Percentiles rank a stretch among this genome's conserved stretches.
These are phyloP conservation scores for Lentinus tigrinus DNA, from an alignment of 768 basidiomycete species.

Conservation along the genomic window DNA sequence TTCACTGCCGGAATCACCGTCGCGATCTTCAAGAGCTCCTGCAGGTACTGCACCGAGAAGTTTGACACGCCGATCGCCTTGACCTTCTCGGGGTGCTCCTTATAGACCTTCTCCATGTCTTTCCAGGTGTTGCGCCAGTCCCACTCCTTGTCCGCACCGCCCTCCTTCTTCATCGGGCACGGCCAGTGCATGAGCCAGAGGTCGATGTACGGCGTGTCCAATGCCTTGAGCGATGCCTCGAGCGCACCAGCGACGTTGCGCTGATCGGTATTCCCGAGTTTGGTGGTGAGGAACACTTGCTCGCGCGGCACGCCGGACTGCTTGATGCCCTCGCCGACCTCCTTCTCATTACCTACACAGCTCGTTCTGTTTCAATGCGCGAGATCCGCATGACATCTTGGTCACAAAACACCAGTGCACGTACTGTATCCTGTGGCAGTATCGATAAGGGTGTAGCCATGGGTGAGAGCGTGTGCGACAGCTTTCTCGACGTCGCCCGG, in stretches of 20 bases:
- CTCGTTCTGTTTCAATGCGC: neutral
- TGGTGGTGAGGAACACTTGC: constrained; percentile 80
- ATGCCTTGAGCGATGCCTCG: constrained; percentile 60
- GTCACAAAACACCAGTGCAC: too few relatives aligned
- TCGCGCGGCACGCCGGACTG: constrained; percentile 69
- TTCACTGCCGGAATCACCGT: constrained; percentile 69
- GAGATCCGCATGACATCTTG: too few relatives aligned
- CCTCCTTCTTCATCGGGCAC: constrained; percentile 57
- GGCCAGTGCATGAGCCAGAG: constrained; percentile 89
- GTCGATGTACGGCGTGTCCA: constrained; percentile 77
- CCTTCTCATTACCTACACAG: constrained; percentile 58
- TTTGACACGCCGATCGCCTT: constrained; percentile 83
- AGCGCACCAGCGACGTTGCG: constrained; percentile 57
- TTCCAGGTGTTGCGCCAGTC: constrained; percentile 82
- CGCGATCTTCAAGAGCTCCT: constrained; percentile 56
- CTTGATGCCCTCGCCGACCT: constrained; percentile 81
- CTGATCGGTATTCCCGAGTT: constrained; percentile 66
- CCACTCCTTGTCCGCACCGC: constrained; percentile 49
- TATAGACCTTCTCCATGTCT: constrained; percentile 67
- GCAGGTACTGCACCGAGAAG: constrained; percentile 63
- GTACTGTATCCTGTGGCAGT: constrained; percentile 62
- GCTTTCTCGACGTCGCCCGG: constrained; percentile 73
- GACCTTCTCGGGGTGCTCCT: constrained; percentile 66
- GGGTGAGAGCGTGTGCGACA: constrained; percentile 69
- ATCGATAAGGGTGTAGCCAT: constrained; percentile 74